Base-by-base conservation (phyloP, 768 basidiomycete species). In the Lentinula raphanica region DNA sequence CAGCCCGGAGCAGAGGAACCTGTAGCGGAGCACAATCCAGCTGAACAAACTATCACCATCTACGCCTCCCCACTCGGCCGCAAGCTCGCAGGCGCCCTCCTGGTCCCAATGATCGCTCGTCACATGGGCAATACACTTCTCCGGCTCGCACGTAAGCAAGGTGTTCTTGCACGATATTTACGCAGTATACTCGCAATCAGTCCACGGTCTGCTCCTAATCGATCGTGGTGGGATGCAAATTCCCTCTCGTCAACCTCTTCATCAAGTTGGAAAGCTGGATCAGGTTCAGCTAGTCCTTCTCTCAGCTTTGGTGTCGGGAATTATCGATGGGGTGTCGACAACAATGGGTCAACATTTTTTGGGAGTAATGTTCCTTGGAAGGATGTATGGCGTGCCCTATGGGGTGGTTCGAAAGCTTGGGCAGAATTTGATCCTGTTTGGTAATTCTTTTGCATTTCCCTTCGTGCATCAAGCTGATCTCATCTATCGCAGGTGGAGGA, bases 51-150 rank as follows among this genome's bases (percentile, higher is more conserved):
- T 9, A 46, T 57, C 15, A 77, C 79, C 40, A 71, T 84, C 62
- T 80, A 82, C 19, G 77, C 81, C 17, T 74, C 80, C 17, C 84
- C 86, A 0, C 65, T 90, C 3, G 89, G 88, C 1, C 80, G 88
- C 12, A 72, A 82, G 63, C 69, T 92, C 48, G 86, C 85, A 21
- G 88, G 89, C 3, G 87, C 89, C 0, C 71, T 92, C 17, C 71
- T 86, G 58, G 75, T 88, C 51, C 90, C 90, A 0, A 78, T 79
- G 7, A 82, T 92, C 62, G 79, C 90, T 21, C 82, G 73, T 48
- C 63, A 75, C 46, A 88, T 89, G 87, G 90, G 90, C 0, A 65
- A 71, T 9, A 61, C 88, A 13, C 75, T 92, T 3, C 71, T 82
- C 38, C 75, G 74, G 23, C 65, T 88, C 3, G 83, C 89, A 23